phyloP scores from a whole-genome alignment of 768 basidiomycete genomes.

The Mycena filopes region DNA sequence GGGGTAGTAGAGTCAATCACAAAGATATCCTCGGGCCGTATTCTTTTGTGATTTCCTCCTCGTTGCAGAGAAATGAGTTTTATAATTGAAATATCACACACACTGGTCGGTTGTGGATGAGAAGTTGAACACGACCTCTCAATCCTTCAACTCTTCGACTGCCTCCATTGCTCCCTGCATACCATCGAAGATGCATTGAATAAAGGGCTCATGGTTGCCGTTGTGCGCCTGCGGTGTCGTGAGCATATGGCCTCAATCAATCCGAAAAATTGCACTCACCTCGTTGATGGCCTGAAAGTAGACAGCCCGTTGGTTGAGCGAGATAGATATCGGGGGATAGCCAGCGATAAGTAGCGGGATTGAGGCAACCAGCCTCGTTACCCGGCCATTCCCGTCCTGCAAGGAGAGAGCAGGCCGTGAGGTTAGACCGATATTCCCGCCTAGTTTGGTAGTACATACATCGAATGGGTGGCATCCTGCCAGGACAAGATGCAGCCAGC shows the following conservation, averaged over 20 bases:
- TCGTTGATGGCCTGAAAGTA: slow-evolving; percentile 41
- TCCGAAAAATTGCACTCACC: slow-evolving; percentile 22
- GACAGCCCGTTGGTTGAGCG: slow-evolving; percentile 33
- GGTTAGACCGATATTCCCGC: no score
- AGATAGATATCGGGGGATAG: slow-evolving; percentile 43
- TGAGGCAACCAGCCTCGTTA: slow-evolving; percentile 43
- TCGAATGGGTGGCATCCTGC: slow-evolving; percentile 45
- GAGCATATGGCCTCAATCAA: slow-evolving; percentile 10
- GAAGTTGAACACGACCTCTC: no score
- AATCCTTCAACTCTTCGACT: slow-evolving; percentile 10
- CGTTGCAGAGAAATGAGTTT: no score
- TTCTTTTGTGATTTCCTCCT: no score
- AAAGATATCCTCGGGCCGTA: no score
- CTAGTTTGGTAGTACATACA: slow-evolving; percentile 31
- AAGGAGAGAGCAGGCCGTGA: slow-evolving; percentile 6
- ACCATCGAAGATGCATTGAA: slow-evolving; percentile 38
- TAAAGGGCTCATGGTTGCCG: slow-evolving; percentile 38
- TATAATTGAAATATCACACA: no score
- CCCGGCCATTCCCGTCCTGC: slow-evolving; percentile 46
- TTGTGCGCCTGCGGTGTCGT: slow-evolving; percentile 34
- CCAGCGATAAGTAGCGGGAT: slow-evolving; percentile 43
- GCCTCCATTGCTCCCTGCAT: slow-evolving; percentile 30
- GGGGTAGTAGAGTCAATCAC: no score
- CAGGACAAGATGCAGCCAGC: slow-evolving; percentile 44
- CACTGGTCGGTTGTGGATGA: no score